These are phyloP conservation scores for Sphagnurus paluster DNA, from an alignment of 1,284 basidiomycete genomes.

Conservation along the genomic window DNA sequence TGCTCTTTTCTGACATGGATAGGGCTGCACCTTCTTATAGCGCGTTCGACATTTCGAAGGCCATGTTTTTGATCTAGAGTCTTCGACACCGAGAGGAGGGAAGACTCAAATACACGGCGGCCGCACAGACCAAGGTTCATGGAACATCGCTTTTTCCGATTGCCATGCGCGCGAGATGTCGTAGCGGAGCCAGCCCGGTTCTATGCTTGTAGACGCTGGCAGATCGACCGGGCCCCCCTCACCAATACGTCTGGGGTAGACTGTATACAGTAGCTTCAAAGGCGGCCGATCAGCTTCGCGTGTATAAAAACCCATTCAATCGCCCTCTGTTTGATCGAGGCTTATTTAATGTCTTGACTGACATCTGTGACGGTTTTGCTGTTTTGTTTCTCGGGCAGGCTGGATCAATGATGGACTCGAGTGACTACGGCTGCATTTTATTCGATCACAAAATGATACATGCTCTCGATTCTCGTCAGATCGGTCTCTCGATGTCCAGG, in stretches of 20 bases:
- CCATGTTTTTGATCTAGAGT: too few species aligned
- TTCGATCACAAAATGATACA: slow-evolving; percentile 91
- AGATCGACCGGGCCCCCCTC: slow-evolving; percentile 78
- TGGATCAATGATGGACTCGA: slow-evolving; percentile 99
- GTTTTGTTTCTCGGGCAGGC: slow-evolving; percentile 49
- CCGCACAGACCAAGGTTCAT: slow-evolving; percentile 75
- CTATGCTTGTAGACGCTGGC: slow-evolving; percentile 94
- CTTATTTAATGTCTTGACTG: too few species aligned
- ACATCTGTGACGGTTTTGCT: slow-evolving; percentile 7
- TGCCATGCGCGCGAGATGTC: slow-evolving; percentile 59
- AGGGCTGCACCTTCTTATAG: too few species aligned
- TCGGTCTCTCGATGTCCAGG: slow-evolving; percentile 53
- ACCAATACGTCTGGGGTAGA: slow-evolving; percentile 32
- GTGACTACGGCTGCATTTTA: slow-evolving; percentile 96
- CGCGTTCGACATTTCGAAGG: too few species aligned
- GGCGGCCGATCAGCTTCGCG: slow-evolving; percentile 53
- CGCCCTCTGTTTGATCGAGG: slow-evolving; percentile 15
- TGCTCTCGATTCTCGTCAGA: slow-evolving; percentile 72
- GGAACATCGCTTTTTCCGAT: slow-evolving; percentile 84
- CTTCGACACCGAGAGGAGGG: too few species aligned
- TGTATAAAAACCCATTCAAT: slow-evolving; percentile 64
- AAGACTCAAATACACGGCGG: slow-evolving; percentile 85
- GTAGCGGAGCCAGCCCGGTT: slow-evolving; percentile 98
- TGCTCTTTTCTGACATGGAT: too few species aligned
- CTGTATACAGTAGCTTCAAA: slow-evolving; percentile 23